phyloP scores from a whole-genome alignment of 1,284 basidiomycete genomes.

The Golubevia sp. region DNA sequence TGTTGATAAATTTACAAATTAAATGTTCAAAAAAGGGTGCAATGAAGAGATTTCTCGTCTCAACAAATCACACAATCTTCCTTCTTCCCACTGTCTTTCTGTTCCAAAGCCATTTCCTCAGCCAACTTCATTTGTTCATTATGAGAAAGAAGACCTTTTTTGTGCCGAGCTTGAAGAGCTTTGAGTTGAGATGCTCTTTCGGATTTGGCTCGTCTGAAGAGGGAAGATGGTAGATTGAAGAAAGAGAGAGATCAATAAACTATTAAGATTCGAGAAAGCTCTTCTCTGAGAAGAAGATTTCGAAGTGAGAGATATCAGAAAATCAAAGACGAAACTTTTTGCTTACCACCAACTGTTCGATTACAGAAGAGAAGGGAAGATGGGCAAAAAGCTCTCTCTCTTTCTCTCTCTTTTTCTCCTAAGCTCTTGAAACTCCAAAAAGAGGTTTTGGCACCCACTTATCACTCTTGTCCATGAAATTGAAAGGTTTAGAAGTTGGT shows the following conservation, averaged over 20 bases:
- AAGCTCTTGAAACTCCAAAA: slow-evolving; percentile 17
- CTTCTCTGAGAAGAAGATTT: not conserved
- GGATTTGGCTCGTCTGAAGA: slow-evolving; percentile 29
- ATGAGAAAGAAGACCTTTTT: slow-evolving; percentile 33
- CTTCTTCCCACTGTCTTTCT: slow-evolving; percentile 14
- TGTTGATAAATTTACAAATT: too few species aligned
- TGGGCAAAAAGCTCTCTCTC: slow-evolving; percentile 2
- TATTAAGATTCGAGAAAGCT: too few species aligned
- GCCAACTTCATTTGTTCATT: slow-evolving; percentile 36
- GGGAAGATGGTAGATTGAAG: not conserved
- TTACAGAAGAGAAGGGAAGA: not conserved
- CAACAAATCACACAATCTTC: slow-evolving; percentile 26
- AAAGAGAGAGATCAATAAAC: not conserved
- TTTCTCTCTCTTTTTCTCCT: too few species aligned
- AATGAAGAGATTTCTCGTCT: not conserved
- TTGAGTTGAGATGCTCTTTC: slow-evolving; percentile 35
- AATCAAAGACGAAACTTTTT: not conserved
- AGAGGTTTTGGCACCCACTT: slow-evolving; percentile 48
- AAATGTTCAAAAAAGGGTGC: too few species aligned
- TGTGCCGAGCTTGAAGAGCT: slow-evolving; percentile 35
- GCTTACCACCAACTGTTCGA: too few species aligned
- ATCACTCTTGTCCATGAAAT: slow-evolving; percentile 23
- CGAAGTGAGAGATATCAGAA: not conserved
- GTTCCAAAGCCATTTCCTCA: slow-evolving; percentile 35
- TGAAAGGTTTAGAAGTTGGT: too few species aligned